These are phyloP conservation scores for Cupressus sempervirens DNA, from an alignment of 75 land plant species.

Conservation along the genomic window DNA sequence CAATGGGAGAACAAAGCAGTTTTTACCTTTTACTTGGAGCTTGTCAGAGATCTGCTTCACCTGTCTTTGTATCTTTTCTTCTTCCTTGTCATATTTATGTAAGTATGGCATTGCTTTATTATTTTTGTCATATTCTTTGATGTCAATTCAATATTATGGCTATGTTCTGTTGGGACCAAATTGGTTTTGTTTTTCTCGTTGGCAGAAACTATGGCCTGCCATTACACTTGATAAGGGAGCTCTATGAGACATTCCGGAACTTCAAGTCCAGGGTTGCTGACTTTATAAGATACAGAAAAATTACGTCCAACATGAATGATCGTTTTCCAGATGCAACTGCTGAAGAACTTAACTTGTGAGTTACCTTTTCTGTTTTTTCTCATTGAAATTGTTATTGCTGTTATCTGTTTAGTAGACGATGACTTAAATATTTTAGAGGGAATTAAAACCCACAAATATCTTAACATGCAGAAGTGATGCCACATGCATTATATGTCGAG, in stretches of 20 bases:
- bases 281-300: constrained; percentile 88
- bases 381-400: not conserved
- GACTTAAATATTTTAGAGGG: not conserved
- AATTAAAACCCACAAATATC: not conserved
- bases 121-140: not conserved
- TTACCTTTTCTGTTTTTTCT: constrained; percentile 2
- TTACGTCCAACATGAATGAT: constrained; percentile 98
- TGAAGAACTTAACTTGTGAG: constrained; percentile 85
- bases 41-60: constrained; percentile 88
- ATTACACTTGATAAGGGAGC: constrained; percentile 90
- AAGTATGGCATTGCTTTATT: constrained; percentile 25
- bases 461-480: constrained; percentile 83
- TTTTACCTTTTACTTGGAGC: constrained; percentile 94
- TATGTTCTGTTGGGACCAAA: not conserved
- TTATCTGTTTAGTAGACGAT: not conserved
- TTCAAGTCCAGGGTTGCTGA: constrained; percentile 91
- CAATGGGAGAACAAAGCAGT: constrained; percentile 98
- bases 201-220: constrained; percentile 92
- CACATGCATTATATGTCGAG: constrained; percentile 97
- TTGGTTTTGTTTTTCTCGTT: not conserved
- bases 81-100: constrained; percentile 92
- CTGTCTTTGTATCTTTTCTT: constrained; percentile 85
- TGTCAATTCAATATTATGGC: not conserved
- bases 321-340: constrained; percentile 97
- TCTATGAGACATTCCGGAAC: constrained; percentile 93